Evolutionary conservation across 139 green algal species (phyloP), one percentile per base, ranked within the genome.

Genomic region (Marvania coccoides): DNA sequence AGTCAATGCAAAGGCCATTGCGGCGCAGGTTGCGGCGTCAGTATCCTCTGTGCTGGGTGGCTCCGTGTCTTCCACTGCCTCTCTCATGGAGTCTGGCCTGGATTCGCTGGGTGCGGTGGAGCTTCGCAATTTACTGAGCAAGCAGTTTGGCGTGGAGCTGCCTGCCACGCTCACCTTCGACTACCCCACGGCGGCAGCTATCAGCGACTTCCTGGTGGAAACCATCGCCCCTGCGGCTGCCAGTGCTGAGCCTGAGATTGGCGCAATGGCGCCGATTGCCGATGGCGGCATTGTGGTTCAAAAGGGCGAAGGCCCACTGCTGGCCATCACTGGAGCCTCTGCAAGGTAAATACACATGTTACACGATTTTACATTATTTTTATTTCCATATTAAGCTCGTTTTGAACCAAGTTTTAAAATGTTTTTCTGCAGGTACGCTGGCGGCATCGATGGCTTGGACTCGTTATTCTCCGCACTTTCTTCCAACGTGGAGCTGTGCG

Each of bases 61-160:
- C 19, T 36, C 38, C 5, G 40, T 71, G 3, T 9, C 71, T 79
- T 10, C 58, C 14, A 65, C 61, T 5, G 61, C 71, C 30, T 74
- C 73, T 24, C 70, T 86, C 6, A 86, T 85, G 72, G 80, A 73
- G 30, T 34, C 66, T 2, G 80, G 78, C 24, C 61, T 86, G 28
- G 80, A 97, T 67, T 89, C 77, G 8, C 74, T 97, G 39, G 85
- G 83, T 0, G 81, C 86, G 0, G 80, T 95, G 4, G 90, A 96
- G 82, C 74, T 96, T 38, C 74, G 85, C 31, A 91, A 90, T 64
- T 62, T 58, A 3, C 82, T 96, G 3, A 82, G 88, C 46, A 77
- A 47, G 23, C 47, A 42, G 7, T 73, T 89, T 58, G 68, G 61
- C 13, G 19, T 87, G 9, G 69, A 84, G n/a, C 70, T 91, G 39